Conservation (phyloP, 2,329 filamentous ascomycete genomes). For the Epichloe gansuensis region DNA sequence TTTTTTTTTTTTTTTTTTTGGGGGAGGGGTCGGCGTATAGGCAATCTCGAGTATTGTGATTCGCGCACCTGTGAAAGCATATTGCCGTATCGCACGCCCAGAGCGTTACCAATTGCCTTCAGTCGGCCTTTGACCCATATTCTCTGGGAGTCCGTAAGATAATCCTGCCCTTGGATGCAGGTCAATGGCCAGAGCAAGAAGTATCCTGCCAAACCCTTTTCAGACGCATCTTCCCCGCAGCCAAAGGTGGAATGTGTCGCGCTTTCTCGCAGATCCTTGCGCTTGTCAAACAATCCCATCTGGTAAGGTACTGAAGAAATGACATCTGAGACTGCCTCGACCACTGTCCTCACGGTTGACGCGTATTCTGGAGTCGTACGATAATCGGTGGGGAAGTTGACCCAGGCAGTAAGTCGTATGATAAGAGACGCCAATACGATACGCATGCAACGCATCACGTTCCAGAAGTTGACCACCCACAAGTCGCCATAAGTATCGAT, state of each 20-base stretch:
- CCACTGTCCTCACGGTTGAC: slow-evolving; percentile 34
- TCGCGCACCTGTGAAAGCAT: slow-evolving; percentile 37
- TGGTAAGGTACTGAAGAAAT: slow-evolving; percentile 47
- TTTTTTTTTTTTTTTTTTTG: too few species aligned
- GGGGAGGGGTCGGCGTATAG: too few species aligned
- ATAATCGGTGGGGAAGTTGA: slow-evolving; percentile 47
- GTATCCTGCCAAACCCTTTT: slow-evolving; percentile 44
- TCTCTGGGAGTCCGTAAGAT: slow-evolving; percentile 44
- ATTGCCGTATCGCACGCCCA: slow-evolving; percentile 45
- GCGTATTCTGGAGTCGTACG: slow-evolving; percentile 50
- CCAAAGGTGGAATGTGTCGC: slow-evolving; percentile 32
- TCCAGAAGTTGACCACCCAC: slow-evolving; percentile 44
- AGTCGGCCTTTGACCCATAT: slow-evolving; percentile 42
- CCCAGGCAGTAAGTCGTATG: slow-evolving; percentile 47
- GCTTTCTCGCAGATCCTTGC: slow-evolving; percentile 25
- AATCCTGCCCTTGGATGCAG: slow-evolving; percentile 42
- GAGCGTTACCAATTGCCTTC: slow-evolving; percentile 37
- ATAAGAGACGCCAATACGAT: slow-evolving; percentile 41
- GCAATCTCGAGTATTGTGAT: too few species aligned
- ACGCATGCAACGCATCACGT: slow-evolving; percentile 38
- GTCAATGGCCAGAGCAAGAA: slow-evolving; percentile 47
- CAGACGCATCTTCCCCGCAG: slow-evolving; percentile 35
- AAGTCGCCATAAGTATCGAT: slow-evolving; percentile 50
- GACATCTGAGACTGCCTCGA: slow-evolving; percentile 42
- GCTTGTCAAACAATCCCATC: slow-evolving; percentile 42